phyloP scores from a whole-genome alignment of 2,329 filamentous ascomycete genomes.

The Xylaria arbuscula region DNA sequence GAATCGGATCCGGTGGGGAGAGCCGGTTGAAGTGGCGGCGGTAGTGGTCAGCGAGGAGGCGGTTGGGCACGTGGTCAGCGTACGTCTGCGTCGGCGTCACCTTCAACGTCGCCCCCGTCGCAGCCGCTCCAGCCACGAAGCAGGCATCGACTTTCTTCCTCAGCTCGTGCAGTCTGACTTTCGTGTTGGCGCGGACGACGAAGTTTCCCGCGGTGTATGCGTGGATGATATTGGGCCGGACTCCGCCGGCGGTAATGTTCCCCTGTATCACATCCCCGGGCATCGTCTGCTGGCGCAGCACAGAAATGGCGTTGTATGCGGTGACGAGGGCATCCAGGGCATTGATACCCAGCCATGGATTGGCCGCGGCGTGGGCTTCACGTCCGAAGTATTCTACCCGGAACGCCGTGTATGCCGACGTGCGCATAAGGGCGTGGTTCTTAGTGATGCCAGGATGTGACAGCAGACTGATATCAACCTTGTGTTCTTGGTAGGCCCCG shows the following conservation, averaged over 20 bases:
- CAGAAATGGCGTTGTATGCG: conserved; percentile 60
- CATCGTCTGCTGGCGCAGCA: conserved; percentile 66
- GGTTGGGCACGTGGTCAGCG: conserved; percentile 66
- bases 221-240: conserved; percentile 67
- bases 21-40: conserved; percentile 58
- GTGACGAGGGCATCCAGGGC: conserved; percentile 67
- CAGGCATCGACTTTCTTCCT: conserved; percentile 57
- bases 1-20: conserved; percentile 51
- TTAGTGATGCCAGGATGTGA: conserved; percentile 57
- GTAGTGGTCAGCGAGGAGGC: conserved; percentile 59
- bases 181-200: conserved; percentile 48
- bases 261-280: conserved; percentile 63
- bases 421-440: conserved; percentile 62
- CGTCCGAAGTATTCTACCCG: conserved; percentile 64
- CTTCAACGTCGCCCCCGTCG: conserved; percentile 61
- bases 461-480: conserved; percentile 54
- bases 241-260: conserved; percentile 64
- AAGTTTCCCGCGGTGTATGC: conserved; percentile 53
- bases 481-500: conserved; percentile 57
- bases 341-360: conserved; percentile 70
- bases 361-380: conserved; percentile 66
- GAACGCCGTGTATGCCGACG: conserved; percentile 62
- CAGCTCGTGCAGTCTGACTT: conserved; percentile 55
- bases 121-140: conserved; percentile 60
- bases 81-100: conserved; percentile 59